phyloP scores from a whole-genome alignment of 495 filamentous ascomycete species.

The Penicillium alfredii region DNA sequence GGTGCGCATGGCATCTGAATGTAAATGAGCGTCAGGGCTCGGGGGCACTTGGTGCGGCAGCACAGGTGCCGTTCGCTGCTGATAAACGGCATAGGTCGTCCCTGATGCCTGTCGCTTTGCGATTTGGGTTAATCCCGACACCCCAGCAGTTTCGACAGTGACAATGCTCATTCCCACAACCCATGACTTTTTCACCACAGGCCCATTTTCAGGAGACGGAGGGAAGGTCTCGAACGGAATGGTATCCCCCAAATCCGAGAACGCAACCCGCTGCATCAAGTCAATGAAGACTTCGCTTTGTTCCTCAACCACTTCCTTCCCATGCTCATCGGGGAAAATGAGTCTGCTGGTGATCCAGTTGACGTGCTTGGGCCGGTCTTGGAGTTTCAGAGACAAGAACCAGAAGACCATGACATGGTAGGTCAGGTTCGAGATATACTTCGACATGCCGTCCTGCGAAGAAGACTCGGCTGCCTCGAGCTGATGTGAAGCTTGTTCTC shows the following conservation, averaged over 20 bases:
- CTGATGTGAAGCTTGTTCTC: conserved; percentile 32
- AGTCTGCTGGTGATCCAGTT: conserved; percentile 90
- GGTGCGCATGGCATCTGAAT: conserved; percentile 33
- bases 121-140: conserved; percentile 69
- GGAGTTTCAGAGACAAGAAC: conserved; percentile 82
- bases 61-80: conserved; percentile 62
- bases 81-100: conserved; percentile 69
- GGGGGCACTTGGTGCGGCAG: conserved; percentile 60
- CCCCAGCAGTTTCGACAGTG: conserved; percentile 71
- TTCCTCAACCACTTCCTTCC: conserved; percentile 74
- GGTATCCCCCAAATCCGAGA: conserved; percentile 67
- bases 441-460: conserved; percentile 43
- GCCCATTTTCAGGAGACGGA: conserved; percentile 57
- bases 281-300: conserved; percentile 91
- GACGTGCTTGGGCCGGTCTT: conserved; percentile 76
- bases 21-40: conserved; percentile 41
- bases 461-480: conserved; percentile 27
- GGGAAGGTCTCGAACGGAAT: conserved; percentile 49
- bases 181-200: conserved; percentile 72
- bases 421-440: conserved; percentile 87
- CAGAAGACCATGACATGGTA: conserved; percentile 96
- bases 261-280: conserved; percentile 89
- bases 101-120: conserved; percentile 80
- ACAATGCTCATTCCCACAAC: conserved; percentile 81
- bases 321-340: conserved; percentile 63